A percentile compares a stretch with the other conserved stretches of the same genome.
phyloP scores from a whole-genome alignment of 257 asterid genomes.

The Scutellaria minor region DNA sequence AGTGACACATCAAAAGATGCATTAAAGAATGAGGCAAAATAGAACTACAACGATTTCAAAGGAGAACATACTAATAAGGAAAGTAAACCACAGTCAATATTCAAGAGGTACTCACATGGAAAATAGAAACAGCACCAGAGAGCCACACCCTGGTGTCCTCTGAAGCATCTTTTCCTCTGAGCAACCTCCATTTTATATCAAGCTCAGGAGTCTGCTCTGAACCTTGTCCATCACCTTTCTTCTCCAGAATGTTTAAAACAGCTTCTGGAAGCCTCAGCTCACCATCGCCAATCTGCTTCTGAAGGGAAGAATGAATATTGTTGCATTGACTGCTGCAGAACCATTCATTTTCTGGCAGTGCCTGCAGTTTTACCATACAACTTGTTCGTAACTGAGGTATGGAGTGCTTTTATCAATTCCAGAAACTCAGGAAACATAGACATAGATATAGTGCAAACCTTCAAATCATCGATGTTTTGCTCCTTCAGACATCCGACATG shows the following conservation, averaged over 20 bases:
- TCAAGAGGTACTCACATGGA: conserved; percentile 64
- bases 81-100: neutral
- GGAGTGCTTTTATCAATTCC: conserved; percentile 12
- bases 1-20: neutral
- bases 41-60: conserved; percentile 11
- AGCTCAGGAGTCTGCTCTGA: conserved; percentile 42
- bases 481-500: conserved; percentile 89
- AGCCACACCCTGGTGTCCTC: conserved; percentile 67
- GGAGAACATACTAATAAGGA: neutral
- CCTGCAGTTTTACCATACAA: conserved; percentile 52
- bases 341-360: conserved; percentile 79
- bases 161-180: conserved; percentile 66
- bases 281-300: conserved; percentile 58
- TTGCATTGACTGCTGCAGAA: conserved; percentile 75
- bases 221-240: conserved; percentile 50
- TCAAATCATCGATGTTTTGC: conserved; percentile 64
- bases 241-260: conserved; percentile 47
- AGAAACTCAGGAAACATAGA: conserved; percentile 1
- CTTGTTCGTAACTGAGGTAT: conserved; percentile 4
- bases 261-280: conserved; percentile 69
- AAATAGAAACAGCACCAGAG: conserved; percentile 70
- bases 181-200: conserved; percentile 77
- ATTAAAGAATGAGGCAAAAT: neutral
- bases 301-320: conserved; percentile 56
- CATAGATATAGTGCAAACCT: conserved; percentile 49